A percentile compares a stretch with the other conserved stretches of the same genome.
phyloP scores from a whole-genome alignment of 164 flowering plant species.

The Pachysandra terminalis region DNA sequence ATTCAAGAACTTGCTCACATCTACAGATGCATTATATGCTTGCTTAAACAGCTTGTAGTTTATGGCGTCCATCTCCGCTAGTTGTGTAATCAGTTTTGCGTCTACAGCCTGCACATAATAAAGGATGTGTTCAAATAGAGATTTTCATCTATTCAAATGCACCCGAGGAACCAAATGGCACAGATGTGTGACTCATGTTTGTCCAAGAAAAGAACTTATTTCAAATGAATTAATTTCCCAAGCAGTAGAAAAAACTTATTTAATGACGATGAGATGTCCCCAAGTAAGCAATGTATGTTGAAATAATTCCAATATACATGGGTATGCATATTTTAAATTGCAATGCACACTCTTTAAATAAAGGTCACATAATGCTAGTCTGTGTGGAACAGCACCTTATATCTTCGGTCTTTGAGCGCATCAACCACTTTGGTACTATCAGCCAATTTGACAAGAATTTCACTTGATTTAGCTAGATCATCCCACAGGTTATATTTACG shows the following conservation, averaged over 20 bases:
- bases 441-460: slow-evolving; percentile 59
- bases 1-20: slow-evolving; percentile 64
- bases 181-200: background rate
- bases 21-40: slow-evolving; percentile 70
- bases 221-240: background rate
- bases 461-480: slow-evolving; percentile 62
- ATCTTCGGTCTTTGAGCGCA: slow-evolving; percentile 64
- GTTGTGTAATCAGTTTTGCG: slow-evolving; percentile 70
- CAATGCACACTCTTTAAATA: slow-evolving; percentile 6
- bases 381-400: slow-evolving; percentile 49
- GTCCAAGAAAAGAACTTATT: background rate
- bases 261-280: background rate
- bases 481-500: slow-evolving; percentile 72
- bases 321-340: no score
- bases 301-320: background rate
- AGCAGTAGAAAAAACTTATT: background rate
- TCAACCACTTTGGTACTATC: slow-evolving; percentile 64
- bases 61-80: slow-evolving; percentile 67
- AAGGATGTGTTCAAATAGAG: background rate
- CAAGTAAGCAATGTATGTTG: background rate
- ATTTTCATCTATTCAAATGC: slow-evolving; percentile 2
- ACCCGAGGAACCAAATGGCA: background rate
- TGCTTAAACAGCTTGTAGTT: slow-evolving; percentile 66
- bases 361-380: slow-evolving; percentile 11
- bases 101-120: slow-evolving; percentile 69